phyloP scores from a whole-genome alignment of 345 rosid genomes.

The Aquilaria sinensis region DNA sequence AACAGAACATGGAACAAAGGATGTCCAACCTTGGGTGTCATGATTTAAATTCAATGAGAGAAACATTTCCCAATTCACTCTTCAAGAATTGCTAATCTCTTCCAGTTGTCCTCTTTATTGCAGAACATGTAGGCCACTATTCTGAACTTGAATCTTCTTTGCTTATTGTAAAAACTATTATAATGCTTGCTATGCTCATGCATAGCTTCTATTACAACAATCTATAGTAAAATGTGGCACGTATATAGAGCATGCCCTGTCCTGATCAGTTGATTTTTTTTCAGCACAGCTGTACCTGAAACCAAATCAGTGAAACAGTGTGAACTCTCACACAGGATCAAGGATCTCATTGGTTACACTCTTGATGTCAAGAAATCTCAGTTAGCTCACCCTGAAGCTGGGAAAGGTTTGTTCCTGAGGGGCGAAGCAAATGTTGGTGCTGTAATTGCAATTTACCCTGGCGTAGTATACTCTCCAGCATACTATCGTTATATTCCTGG shows the following conservation, averaged over 20 bases:
- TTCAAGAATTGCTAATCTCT: no score
- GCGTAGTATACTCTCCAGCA: slow-evolving; percentile 68
- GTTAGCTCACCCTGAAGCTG: slow-evolving; percentile 67
- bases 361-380: slow-evolving; percentile 57
- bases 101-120: no score
- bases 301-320: slow-evolving; percentile 47
- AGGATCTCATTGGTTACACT: slow-evolving; percentile 63
- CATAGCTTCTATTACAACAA: no score
- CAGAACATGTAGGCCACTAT: no score
- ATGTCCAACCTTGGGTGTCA: no score
- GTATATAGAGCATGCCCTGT: slow-evolving; percentile 1
- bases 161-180: no score
- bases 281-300: slow-evolving; percentile 69
- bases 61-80: no score
- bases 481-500: slow-evolving; percentile 78
- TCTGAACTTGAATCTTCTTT: no score
- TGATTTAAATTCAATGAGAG: no score
- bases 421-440: slow-evolving; percentile 83
- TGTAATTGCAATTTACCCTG: slow-evolving; percentile 82
- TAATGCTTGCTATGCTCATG: no score
- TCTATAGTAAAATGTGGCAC: no score
- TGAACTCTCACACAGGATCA: slow-evolving; percentile 52
- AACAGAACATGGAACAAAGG: no score
- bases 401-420: slow-evolving; percentile 65
- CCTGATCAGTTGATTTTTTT: slow-evolving; percentile 37